Percentiles rank a stretch among this genome's conserved stretches.
These are phyloP conservation scores for Pueraria montana DNA, from an alignment of 306 rosid species.

Conservation along the genomic window DNA sequence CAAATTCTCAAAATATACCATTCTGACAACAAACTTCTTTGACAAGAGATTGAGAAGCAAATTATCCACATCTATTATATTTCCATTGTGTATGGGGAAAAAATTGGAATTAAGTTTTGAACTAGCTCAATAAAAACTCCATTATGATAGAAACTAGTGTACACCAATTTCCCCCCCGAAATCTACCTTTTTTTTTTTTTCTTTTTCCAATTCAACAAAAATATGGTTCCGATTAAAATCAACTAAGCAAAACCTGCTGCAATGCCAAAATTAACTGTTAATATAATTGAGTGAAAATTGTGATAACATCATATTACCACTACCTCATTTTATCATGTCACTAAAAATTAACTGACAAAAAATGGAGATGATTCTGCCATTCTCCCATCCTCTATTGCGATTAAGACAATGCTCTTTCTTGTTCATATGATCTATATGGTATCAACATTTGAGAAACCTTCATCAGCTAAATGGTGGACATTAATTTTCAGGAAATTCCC, in stretches of 20 bases:
- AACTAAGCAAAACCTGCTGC: background rate
- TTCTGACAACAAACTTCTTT: constrained; percentile 20
- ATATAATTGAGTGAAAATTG: background rate
- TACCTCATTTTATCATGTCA: constrained; percentile 4
- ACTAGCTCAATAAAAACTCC: background rate
- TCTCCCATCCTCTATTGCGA: background rate
- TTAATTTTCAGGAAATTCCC: constrained; percentile 68
- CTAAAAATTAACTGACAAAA: background rate
- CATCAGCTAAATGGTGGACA: constrained; percentile 26
- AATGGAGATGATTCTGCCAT: constrained; percentile 9
- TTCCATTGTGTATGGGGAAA: constrained; percentile 2
- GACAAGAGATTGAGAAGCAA: background rate
- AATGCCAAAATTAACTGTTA: background rate
- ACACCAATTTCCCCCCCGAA: background rate
- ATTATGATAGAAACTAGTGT: background rate
- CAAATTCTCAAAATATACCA: constrained; percentile 7
- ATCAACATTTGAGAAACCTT: constrained; percentile 5
- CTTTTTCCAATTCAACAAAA: background rate
- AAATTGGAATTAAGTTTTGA: background rate
- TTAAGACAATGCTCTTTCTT: constrained; percentile 15
- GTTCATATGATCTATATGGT: background rate
- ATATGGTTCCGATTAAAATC: background rate
- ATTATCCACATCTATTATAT: background rate
- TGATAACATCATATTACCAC: background rate
- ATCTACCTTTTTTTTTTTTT: too few species aligned